phyloP scores from a whole-genome alignment of 331 rosid genomes.

The Stylosanthes scabra region DNA sequence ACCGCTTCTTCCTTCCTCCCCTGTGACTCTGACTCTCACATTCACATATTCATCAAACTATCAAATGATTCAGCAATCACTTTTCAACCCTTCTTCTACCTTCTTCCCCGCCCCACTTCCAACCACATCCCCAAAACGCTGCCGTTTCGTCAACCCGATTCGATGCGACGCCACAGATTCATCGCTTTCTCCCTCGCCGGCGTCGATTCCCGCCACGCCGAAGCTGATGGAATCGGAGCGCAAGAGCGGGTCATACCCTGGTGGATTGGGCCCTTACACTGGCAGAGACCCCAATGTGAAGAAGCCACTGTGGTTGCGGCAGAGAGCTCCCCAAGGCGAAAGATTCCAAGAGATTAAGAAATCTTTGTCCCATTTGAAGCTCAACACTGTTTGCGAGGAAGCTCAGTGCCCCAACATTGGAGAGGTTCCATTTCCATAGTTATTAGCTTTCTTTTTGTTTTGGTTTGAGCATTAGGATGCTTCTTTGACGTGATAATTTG shows the following conservation, averaged over 20 bases:
- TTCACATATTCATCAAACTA: not conserved
- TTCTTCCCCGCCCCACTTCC: slow-evolving; percentile 41
- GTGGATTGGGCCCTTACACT: slow-evolving; percentile 70
- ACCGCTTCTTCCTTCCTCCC: not conserved
- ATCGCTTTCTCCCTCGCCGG: slow-evolving; percentile 12
- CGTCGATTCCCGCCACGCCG: slow-evolving; percentile 4
- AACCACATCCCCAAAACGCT: slow-evolving; percentile 34
- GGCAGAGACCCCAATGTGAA: slow-evolving; percentile 82
- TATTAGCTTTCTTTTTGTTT: not conserved
- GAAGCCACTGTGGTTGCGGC: slow-evolving; percentile 89
- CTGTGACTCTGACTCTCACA: not conserved
- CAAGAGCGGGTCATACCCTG: slow-evolving; percentile 50
- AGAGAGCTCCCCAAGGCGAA: slow-evolving; percentile 85
- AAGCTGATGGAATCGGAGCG: slow-evolving; percentile 41
- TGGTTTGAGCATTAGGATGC: not conserved
- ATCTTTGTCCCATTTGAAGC: slow-evolving; percentile 73
- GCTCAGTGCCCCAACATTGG: slow-evolving; percentile 97
- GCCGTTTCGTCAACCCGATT: slow-evolving; percentile 27
- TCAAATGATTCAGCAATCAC: slow-evolving; percentile 48
- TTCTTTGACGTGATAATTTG: not conserved
- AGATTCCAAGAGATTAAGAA: slow-evolving; percentile 63
- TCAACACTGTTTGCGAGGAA: slow-evolving; percentile 92
- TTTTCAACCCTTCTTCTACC: slow-evolving; percentile 37
- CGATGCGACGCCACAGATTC: slow-evolving; percentile 57
- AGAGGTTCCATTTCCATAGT: slow-evolving; percentile 48